Evolutionary conservation across 2,329 filamentous ascomycete species (phyloP), one percentile per base, ranked within the genome.

Genomic region (Aspergillus fischeri): DNA sequence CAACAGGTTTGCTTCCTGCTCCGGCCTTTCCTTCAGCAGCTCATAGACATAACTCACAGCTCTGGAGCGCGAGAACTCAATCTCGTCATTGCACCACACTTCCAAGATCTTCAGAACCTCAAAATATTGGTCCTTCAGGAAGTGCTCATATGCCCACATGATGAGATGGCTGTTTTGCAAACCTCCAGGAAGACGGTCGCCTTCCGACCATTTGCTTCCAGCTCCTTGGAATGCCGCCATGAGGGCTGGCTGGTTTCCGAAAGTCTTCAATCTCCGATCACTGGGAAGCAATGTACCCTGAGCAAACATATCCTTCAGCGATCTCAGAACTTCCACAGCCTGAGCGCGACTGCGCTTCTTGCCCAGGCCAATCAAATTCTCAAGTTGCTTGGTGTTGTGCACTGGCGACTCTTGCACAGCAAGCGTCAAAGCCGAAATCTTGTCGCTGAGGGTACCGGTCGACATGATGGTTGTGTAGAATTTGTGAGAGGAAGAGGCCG

Each of bases 401-500:
- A 97, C 78, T 20, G 94, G 94, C 8, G 95, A 97, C 75, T 99
- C 94, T 77, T 99, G 95, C 11, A 97, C 87, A 55, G 94, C 89
- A 65, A 99, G 81, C 4, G 94, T 99, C 68, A 99, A 80, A 3
- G 94, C 95, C 2, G 94, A 99, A 47, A 97, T 89, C 74, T 97
- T 97, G 74, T 99, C 94, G 55, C 92, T 95, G 65, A 97, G 84
- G 9, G 95, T 99, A 80, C 94, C 94, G 1, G 92, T 95, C 9
- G 91, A 81, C 90, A 97, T 97, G 72, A 99, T 97, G 20, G 92
- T 96, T 1, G 92, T 91, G 81, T 97, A 87, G 80, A 99, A 99
- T 73, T 92, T 96, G 75, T 95, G 90, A 44, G 92, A 93, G 2
- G 93, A 94, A 27, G 91, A 91, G 52, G 90, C 86, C 6, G 90